Conservation (phyloP, 129 eudicot species). For the Saussurea involucrata region DNA sequence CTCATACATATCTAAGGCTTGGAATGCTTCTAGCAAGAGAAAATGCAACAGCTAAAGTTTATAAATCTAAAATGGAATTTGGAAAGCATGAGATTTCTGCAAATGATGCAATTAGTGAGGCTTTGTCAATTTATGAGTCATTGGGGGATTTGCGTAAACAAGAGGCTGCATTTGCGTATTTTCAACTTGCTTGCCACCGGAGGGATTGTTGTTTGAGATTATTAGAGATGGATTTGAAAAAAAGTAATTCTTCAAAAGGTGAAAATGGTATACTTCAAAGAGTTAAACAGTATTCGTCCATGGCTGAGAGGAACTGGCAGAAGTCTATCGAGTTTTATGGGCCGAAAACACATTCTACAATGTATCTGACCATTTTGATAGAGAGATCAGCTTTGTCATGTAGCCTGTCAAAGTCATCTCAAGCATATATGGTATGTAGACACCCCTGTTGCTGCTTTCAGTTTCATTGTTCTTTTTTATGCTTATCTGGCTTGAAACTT, state of each 20-base stretch:
- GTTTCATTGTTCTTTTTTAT: neutral
- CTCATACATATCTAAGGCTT: slow-evolving; percentile 82
- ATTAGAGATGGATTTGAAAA: slow-evolving; percentile 51
- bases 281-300: slow-evolving; percentile 65
- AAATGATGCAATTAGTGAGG: slow-evolving; percentile 87
- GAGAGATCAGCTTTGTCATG: slow-evolving; percentile 65
- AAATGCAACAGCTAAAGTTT: slow-evolving; percentile 58
- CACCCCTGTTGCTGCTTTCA: neutral
- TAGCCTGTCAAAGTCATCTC: slow-evolving; percentile 55
- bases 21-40: slow-evolving; percentile 92
- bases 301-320: slow-evolving; percentile 95
- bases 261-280: slow-evolving; percentile 54
- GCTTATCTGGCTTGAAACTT: neutral
- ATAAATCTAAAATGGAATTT: slow-evolving; percentile 53
- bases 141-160: slow-evolving; percentile 85
- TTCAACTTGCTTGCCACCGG: slow-evolving; percentile 84
- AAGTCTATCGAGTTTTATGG: slow-evolving; percentile 74
- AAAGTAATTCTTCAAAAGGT: slow-evolving; percentile 39
- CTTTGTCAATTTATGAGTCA: slow-evolving; percentile 68
- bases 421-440: slow-evolving; percentile 51
- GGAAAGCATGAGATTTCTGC: slow-evolving; percentile 79
- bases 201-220: slow-evolving; percentile 75
- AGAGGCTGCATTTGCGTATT: slow-evolving; percentile 90
- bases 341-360: slow-evolving; percentile 68
- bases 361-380: slow-evolving; percentile 69